Evolutionary conservation across 306 rosid species (phyloP).

Genomic region (Cicer chorassanicum): DNA sequence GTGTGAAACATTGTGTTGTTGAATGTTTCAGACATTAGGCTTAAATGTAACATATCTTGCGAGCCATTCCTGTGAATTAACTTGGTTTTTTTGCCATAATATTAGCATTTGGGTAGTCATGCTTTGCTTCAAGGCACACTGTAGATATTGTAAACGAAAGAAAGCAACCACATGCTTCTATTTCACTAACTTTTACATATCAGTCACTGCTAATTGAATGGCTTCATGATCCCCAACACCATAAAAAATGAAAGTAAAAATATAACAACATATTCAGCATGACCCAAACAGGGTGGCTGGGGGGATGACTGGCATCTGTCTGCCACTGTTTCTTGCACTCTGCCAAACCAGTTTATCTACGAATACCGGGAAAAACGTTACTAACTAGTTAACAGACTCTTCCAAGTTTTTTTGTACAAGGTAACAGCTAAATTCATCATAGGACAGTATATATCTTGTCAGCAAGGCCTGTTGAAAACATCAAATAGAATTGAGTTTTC

Average conservation of each 20-base stretch:
- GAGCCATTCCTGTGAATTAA: not conserved
- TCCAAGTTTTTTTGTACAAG: conserved; percentile 9
- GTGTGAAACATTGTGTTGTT: too few relatives aligned
- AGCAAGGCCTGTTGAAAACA: conserved; percentile 25
- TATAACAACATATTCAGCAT: not conserved
- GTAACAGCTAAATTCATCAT: conserved; percentile 36
- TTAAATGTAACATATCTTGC: not conserved
- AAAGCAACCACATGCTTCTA: conserved; percentile 5
- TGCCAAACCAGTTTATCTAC: conserved; percentile 27
- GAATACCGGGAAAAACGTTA: conserved; percentile 10
- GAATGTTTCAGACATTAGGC: not conserved
- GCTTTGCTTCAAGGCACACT: not conserved
- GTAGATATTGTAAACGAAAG: conserved; percentile 2
- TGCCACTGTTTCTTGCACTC: conserved; percentile 12
- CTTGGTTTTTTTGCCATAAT: not conserved
- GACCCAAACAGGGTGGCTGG: not conserved
- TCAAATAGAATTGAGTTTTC: conserved; percentile 32
- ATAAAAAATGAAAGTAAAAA: not conserved
- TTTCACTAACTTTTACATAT: not conserved
- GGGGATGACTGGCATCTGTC: not conserved
- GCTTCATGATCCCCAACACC: not conserved
- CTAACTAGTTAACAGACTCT: conserved; percentile 27
- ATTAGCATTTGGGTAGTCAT: not conserved
- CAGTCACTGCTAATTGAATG: conserved; percentile 9
- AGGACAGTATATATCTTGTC: conserved; percentile 16